phyloP scores from a whole-genome alignment of 2,329 filamentous ascomycete species.

The Stenocarpella maydis region DNA sequence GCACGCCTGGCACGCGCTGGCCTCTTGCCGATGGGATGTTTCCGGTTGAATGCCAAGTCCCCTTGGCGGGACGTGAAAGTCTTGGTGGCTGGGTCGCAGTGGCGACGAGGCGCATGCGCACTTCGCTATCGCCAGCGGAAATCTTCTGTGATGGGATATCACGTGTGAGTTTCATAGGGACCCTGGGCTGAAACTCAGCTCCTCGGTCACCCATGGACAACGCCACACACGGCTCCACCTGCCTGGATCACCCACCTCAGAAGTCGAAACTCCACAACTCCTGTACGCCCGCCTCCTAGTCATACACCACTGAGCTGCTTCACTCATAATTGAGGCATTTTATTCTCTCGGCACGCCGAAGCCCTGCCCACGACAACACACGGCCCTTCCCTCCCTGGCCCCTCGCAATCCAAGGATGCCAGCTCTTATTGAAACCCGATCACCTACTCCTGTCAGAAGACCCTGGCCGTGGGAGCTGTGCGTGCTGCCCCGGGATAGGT shows the following conservation, averaged over 20 bases:
- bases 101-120: conserved; percentile 13
- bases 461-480: conserved; percentile 3
- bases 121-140: conserved; percentile 9
- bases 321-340: conserved; percentile 34
- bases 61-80: conserved; percentile 29
- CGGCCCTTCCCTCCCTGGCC: conserved; percentile 18
- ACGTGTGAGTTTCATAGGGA: conserved; percentile 27
- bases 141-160: conserved; percentile 8
- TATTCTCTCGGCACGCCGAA: conserved; percentile 19
- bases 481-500: conserved; percentile 31
- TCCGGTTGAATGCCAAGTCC: conserved; percentile 19
- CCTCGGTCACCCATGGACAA: conserved; percentile 32
- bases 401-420: conserved; percentile 28
- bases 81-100: conserved; percentile 28
- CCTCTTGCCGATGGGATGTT: conserved; percentile 12
- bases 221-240: conserved; percentile 30
- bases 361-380: conserved; percentile 13
- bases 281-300: conserved; percentile 25
- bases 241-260: conserved; percentile 34
- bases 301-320: conserved; percentile 9
- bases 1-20: conserved; percentile 24
- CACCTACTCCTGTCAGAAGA: conserved; percentile 30
- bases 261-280: conserved; percentile 33
- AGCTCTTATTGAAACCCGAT: conserved; percentile 34
- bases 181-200: conserved; percentile 33